These are phyloP conservation scores for Sindora glabra DNA, from an alignment of 306 rosid species.

Conservation along the genomic window DNA sequence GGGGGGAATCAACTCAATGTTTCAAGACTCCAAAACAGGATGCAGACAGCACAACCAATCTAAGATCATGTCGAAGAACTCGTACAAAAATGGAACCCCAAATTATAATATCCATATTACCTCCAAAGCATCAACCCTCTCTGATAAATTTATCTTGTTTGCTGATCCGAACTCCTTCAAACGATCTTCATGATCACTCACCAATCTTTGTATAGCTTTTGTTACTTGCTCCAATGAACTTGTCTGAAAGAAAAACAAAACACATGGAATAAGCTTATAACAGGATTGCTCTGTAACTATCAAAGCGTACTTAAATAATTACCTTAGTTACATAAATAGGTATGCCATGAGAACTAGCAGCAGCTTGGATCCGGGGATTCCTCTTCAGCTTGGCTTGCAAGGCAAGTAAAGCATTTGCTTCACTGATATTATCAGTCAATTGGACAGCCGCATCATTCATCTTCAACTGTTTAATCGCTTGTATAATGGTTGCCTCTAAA, in stretches of 20 bases:
- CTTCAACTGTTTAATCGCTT: conserved; percentile 70
- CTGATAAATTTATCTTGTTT: conserved; percentile 45
- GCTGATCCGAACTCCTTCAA: conserved; percentile 43
- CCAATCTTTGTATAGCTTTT: conserved; percentile 60
- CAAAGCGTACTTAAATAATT: conserved; percentile 8
- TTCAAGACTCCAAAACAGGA: neutral
- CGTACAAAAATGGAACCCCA: too few species aligned
- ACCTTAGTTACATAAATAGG: conserved; percentile 81
- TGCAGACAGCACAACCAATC: neutral
- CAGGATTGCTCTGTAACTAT: neutral
- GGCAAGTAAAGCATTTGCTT: conserved; percentile 84
- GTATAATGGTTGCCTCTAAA: conserved; percentile 72
- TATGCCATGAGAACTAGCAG: conserved; percentile 70
- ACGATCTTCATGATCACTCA: conserved; percentile 64
- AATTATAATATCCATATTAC: conserved; percentile 33
- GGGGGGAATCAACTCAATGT: too few species aligned
- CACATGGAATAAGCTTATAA: conserved; percentile 13
- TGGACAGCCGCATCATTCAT: conserved; percentile 50
- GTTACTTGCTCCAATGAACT: conserved; percentile 69
- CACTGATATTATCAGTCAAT: conserved; percentile 80
- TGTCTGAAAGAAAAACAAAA: conserved; percentile 39
- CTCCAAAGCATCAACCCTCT: conserved; percentile 85
- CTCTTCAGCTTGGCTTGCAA: conserved; percentile 86
- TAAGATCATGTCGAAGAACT: neutral
- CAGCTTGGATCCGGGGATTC: conserved; percentile 85